A percentile compares a stretch with the other conserved stretches of the same genome.
Conservation (phyloP, 1,284 basidiomycete genomes). For the Ceratobasidium sp. region DNA sequence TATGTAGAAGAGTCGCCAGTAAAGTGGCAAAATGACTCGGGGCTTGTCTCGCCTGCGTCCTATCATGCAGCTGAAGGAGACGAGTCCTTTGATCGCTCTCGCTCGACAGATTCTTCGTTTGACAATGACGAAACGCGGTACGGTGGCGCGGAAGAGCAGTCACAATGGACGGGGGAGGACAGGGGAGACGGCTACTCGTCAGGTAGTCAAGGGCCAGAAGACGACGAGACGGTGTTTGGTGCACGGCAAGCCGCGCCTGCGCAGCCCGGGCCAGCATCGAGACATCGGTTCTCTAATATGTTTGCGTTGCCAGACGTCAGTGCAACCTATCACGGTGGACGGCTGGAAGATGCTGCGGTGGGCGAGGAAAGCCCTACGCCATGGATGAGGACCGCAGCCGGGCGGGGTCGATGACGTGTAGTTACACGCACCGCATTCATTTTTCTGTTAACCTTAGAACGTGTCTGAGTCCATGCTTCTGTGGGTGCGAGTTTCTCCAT, state of each 20-base stretch:
- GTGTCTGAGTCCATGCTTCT: conserved; percentile 30
- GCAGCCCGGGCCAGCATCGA: conserved; percentile 23
- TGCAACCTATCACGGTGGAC: conserved; percentile 35
- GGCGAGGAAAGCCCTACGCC: conserved; percentile 43
- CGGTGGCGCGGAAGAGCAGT: conserved; percentile 26
- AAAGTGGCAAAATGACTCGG: conserved; percentile 43
- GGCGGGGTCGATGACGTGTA: conserved; percentile 39
- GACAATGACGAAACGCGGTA: conserved; percentile 40
- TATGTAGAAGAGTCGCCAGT: conserved; percentile 44
- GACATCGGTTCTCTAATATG: conserved; percentile 35
- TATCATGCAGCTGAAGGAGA: conserved; percentile 31
- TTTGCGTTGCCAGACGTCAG: conserved; percentile 42
- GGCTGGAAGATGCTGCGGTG: conserved; percentile 40
- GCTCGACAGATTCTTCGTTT: conserved; percentile 45
- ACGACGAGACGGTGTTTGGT: conserved; percentile 44
- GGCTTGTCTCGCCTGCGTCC: conserved; percentile 33
- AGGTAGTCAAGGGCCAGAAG: conserved; percentile 14
- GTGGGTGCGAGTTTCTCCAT: conserved; percentile 33
- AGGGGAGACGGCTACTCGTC: conserved; percentile 25
- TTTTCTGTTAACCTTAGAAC: conserved; percentile 24
- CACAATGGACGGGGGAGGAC: conserved; percentile 16
- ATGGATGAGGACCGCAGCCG: conserved; percentile 28
- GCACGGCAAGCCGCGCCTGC: conserved; percentile 28
- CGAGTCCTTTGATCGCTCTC: conserved; percentile 40
- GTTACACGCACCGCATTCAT: background rate